Evolutionary conservation across 768 basidiomycete genomes (phyloP), one percentile per base, ranked within the genome.

Genomic region (Cystofilobasidium bisporidii): DNA sequence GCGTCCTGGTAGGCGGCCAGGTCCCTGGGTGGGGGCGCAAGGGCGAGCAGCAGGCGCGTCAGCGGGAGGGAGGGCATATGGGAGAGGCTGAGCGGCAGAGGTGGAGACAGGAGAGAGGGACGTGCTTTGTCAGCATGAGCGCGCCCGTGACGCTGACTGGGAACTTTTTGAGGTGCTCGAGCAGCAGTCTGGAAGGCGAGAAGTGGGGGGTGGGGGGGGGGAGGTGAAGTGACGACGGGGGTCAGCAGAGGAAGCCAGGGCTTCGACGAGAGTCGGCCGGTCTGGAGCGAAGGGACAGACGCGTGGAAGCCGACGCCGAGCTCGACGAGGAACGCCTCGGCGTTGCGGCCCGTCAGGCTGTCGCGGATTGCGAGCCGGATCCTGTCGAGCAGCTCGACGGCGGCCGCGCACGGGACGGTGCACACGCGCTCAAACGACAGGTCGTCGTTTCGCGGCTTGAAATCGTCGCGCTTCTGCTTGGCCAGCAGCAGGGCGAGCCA

Each of bases 121-220:
- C 85, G 69, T 71, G 93, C 92, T 98, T 99, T 28, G 96, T 94
- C 47, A 99, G 86, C 90, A 98, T 94, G 61, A 99, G 80, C 20
- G 94, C 96, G 48, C 96, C 96, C 1, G 92, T 91, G 0, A 93
- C 92, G 72, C 87, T 96, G 63, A 99, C 92, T 2, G 91, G 89
- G 79, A 97, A 98, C 78, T 91, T 97, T 74, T 88, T 87, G 65
- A 96, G 81, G 75, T 99, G 96, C 47, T 98, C 96, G 59, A 99
- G 82, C 9, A 99, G 82, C 17, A 93, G 81, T 67, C 94, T 96
- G 69, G 36, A 36, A 36, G 36, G 36, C 36, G 12, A 36, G 36
- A 36, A 36, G 36, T 12, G 36, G 36, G 6, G 36, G 36, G 36
- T 5, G 36, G 36, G 36, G 36, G 36, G 36, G 36, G 36, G 36